A percentile compares a stretch with the other conserved stretches of the same genome.
phyloP scores from a whole-genome alignment of 75 land plant species.

The Isoetes taiwanensis region DNA sequence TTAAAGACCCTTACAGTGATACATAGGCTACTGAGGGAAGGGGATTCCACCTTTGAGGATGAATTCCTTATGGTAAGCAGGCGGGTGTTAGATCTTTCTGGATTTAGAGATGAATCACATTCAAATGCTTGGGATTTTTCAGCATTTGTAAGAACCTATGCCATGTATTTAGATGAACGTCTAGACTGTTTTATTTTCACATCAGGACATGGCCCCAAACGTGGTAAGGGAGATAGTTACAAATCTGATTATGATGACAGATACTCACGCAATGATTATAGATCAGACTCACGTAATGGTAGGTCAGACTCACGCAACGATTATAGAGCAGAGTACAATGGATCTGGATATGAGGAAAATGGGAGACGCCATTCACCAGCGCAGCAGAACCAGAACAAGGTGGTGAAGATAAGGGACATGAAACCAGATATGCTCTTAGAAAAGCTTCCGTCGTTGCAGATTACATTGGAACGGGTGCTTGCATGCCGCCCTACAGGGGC shows the following conservation, averaged over 20 bases:
- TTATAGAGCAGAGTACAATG: slow-evolving; percentile 6
- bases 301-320: not conserved
- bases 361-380: slow-evolving; percentile 3
- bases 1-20: slow-evolving; percentile 67
- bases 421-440: slow-evolving; percentile 37
- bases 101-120: slow-evolving; percentile 58
- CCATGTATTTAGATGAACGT: slow-evolving; percentile 65
- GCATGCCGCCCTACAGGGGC: slow-evolving; percentile 81
- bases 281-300: not conserved
- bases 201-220: slow-evolving; percentile 1
- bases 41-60: slow-evolving; percentile 69
- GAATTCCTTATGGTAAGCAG: slow-evolving; percentile 59
- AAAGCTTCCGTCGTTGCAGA: slow-evolving; percentile 44
- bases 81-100: slow-evolving; percentile 55
- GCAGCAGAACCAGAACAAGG: slow-evolving; percentile 7
- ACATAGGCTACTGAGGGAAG: slow-evolving; percentile 67
- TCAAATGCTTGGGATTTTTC: slow-evolving; percentile 76
- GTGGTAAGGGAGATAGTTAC: slow-evolving; percentile 1
- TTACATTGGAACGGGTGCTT: slow-evolving; percentile 61
- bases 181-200: slow-evolving; percentile 44
- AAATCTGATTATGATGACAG: not conserved
- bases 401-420: slow-evolving; percentile 50
- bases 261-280: not conserved
- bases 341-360: not conserved
- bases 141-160: slow-evolving; percentile 78